Evolutionary conservation across 2,329 filamentous ascomycete species (phyloP).

Genomic region (Monosporascus sp.): DNA sequence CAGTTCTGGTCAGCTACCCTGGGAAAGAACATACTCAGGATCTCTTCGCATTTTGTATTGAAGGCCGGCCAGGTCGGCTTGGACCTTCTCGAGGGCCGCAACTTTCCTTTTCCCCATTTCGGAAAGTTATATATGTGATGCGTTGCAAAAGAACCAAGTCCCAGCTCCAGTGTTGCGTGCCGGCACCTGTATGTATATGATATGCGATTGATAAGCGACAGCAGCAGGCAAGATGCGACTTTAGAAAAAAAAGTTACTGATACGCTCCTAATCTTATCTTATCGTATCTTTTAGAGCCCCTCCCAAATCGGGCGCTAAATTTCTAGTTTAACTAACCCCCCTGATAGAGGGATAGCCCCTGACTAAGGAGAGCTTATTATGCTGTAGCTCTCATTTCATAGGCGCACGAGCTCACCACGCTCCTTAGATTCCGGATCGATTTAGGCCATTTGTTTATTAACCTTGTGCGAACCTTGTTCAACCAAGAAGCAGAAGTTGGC

Average conservation of each 20-base stretch:
- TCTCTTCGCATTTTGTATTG: slow-evolving; percentile 90
- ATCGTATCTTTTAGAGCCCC: not conserved
- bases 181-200: too few species aligned
- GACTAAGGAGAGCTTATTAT: too few species aligned
- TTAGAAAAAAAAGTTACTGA: not conserved
- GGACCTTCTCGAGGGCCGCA: slow-evolving; percentile 89
- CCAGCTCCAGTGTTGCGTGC: too few species aligned
- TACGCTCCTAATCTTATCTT: not conserved
- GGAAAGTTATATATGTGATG: not conserved
- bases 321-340: too few species aligned
- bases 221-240: not conserved
- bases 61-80: slow-evolving; percentile 83
- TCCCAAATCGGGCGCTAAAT: not conserved
- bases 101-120: slow-evolving; percentile 83
- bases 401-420: too few species aligned
- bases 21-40: slow-evolving; percentile 54
- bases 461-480: too few species aligned
- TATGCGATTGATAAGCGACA: too few species aligned
- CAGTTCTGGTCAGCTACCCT: slow-evolving; percentile 2
- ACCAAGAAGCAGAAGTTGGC: too few species aligned
- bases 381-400: too few species aligned
- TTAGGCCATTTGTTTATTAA: too few species aligned
- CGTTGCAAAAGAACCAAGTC: not conserved
- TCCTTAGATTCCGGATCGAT: too few species aligned
- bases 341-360: too few species aligned